phyloP scores from a whole-genome alignment of 2,329 filamentous ascomycete genomes.

The Penicillium vulpinum region DNA sequence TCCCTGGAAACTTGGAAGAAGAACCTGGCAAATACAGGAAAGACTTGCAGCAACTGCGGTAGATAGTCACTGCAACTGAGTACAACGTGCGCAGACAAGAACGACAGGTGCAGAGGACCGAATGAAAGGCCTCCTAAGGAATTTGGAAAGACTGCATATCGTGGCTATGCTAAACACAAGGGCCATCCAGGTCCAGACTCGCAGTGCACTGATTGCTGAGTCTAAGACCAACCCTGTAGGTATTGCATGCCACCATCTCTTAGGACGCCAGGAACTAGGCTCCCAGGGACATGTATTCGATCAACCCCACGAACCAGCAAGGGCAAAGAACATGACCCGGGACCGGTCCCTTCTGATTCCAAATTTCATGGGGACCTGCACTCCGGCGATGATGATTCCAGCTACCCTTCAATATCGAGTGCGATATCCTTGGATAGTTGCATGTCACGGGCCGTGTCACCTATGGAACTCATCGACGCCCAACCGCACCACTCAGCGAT shows the following conservation, averaged over 20 bases:
- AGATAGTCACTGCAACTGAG: accelerated
- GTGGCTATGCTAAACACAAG: background rate
- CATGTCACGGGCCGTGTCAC: no score
- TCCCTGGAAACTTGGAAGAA: no score
- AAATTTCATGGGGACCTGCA: no score
- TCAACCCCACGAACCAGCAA: no score
- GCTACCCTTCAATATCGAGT: no score
- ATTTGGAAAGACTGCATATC: background rate
- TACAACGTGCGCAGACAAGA: accelerated
- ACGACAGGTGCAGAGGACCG: background rate
- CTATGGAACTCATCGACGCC: no score
- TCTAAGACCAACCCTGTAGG: background rate
- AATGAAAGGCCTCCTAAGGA: accelerated
- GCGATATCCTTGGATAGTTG: no score
- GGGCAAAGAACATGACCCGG: background rate
- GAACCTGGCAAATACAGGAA: background rate
- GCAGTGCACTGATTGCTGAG: background rate
- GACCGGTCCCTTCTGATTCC: no score
- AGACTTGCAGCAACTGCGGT: background rate
- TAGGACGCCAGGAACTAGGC: background rate
- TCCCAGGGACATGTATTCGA: background rate
- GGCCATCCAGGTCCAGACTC: background rate
- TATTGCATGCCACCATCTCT: background rate
- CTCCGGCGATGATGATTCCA: no score
- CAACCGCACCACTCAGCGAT: no score